These are phyloP conservation scores for Rhizophlyctis rosea DNA, from an alignment of 192 early-diverging fungal species.

Conservation along the genomic window DNA sequence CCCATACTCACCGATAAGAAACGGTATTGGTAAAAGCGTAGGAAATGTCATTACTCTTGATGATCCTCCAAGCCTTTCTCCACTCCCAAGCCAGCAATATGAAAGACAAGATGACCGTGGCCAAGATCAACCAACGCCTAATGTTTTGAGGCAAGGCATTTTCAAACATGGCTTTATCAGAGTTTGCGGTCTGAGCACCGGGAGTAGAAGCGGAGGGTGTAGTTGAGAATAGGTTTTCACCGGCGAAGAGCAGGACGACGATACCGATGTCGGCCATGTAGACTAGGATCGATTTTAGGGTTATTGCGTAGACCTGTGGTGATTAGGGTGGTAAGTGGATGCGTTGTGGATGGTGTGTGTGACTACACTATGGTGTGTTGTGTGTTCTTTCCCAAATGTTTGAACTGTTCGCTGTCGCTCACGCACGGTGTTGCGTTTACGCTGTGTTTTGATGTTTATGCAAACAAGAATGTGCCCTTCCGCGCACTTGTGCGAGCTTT, in stretches of 20 bases:
- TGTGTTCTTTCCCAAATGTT: no score
- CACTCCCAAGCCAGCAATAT: constrained; percentile 66
- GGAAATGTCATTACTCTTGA: constrained; percentile 70
- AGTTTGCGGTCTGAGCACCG: constrained; percentile 26
- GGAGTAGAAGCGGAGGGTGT: no score
- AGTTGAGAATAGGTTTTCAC: no score
- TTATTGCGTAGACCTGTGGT: no score
- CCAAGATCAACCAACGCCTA: constrained; percentile 44
- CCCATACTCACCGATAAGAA: constrained; percentile 57
- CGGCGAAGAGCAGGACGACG: constrained; percentile 56
- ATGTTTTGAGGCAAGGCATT: constrained; percentile 40
- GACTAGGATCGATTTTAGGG: constrained; percentile 69
- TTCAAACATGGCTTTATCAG: constrained; percentile 36
- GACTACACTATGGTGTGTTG: no score
- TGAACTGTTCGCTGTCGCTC: no score
- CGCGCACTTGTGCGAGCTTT: no score
- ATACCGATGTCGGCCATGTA: constrained; percentile 81
- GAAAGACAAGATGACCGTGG: constrained; percentile 68
- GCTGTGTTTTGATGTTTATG: no score
- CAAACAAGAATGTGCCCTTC: no score
- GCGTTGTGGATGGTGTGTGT: no score
- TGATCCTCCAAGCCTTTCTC: constrained; percentile 61
- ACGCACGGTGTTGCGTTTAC: no score
- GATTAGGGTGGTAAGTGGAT: constrained; percentile 59
- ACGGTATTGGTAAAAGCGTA: constrained; percentile 71